Evolutionary conservation across 2,329 filamentous ascomycete species (phyloP), one percentile per base, ranked within the genome.

Genomic region (Colletotrichum sp.): DNA sequence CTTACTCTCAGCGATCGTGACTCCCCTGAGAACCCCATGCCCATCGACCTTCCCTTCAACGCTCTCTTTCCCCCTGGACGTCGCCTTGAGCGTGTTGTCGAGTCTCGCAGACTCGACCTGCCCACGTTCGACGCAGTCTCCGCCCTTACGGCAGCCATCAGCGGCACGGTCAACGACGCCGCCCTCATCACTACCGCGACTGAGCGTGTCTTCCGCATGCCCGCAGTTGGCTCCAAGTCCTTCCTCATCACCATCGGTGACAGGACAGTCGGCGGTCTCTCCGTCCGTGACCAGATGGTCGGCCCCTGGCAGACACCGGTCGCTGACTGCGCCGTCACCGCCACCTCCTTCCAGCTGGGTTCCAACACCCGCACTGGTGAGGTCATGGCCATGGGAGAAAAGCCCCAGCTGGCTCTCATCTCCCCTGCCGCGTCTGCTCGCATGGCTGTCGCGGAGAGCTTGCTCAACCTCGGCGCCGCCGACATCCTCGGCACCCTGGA

Each of bases 231-330:
- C n/a, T 98, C 96, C 26, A 98, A 98, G 86, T 96, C 94, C 26
- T 99, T 98, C 88, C 89, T 99, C 48, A 98, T 99, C 81, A 98
- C 97, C 3, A 99, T 98, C 79, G 96, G 94, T 66, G 97, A 98
- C 84, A 92, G 97, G 77, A 95, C 94, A 32, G 96, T 98, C 34
- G 96, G 96, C 78, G 97, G 96, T 66, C 89, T 98, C 73, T 96
- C 95, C 9, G 92, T 94, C 12, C 92, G 96, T 78, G 97, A 98
- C 82, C 97, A 98, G 84, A 96, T 98, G 92, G 96, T 98, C 70
- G 97, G 97, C 2, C 95, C 95, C 66, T 98, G 96, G 96, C 97
- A 98, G 83, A 94, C 93, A 15, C 97, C 97, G 4, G 96, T 98
- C 16, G 93, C 97, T 6, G 96, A 99, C 83, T 96, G 98, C 64